Conservation (phyloP, 768 basidiomycete genomes). For the Lactarius sanguifluus region DNA sequence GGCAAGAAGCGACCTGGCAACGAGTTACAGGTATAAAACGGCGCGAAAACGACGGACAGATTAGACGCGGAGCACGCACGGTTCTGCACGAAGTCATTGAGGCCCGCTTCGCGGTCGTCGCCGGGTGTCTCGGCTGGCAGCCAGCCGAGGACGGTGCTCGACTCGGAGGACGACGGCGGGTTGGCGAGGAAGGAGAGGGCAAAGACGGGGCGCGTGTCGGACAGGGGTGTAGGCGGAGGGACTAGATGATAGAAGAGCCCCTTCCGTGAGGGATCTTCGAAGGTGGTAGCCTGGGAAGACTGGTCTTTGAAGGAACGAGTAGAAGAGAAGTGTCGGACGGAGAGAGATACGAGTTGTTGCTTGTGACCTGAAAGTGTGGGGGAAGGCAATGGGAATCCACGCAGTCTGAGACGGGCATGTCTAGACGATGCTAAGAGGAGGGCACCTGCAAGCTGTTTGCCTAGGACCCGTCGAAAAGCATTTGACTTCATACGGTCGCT, state of each 20-base stretch:
- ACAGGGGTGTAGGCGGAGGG: constrained; percentile 20
- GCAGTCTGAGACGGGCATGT: neutral
- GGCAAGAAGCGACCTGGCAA: constrained; percentile 5
- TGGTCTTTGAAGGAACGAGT: neutral
- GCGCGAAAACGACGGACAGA: neutral
- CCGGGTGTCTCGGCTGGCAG: constrained; percentile 30
- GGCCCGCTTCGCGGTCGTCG: constrained; percentile 45
- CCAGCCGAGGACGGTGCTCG: constrained; percentile 28
- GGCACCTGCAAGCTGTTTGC: too few species aligned
- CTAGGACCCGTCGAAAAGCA: neutral
- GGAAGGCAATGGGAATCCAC: neutral
- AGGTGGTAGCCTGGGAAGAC: constrained; percentile 11
- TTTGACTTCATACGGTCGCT: constrained; percentile 6
- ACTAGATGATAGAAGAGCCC: constrained; percentile 30
- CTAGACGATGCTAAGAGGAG: neutral
- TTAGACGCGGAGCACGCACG: constrained; percentile 43
- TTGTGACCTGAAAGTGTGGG: neutral
- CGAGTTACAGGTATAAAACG: neutral
- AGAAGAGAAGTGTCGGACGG: constrained; percentile 7
- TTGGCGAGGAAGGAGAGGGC: constrained; percentile 26
- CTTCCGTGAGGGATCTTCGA: constrained; percentile 25
- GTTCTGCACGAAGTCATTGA: constrained; percentile 74
- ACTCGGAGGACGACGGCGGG: constrained; percentile 23
- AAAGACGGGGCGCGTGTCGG: constrained; percentile 23
- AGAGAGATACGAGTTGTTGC: neutral